These are phyloP conservation scores for Podospora fimiseda DNA, from an alignment of 495 filamentous ascomycete species.

Conservation along the genomic window DNA sequence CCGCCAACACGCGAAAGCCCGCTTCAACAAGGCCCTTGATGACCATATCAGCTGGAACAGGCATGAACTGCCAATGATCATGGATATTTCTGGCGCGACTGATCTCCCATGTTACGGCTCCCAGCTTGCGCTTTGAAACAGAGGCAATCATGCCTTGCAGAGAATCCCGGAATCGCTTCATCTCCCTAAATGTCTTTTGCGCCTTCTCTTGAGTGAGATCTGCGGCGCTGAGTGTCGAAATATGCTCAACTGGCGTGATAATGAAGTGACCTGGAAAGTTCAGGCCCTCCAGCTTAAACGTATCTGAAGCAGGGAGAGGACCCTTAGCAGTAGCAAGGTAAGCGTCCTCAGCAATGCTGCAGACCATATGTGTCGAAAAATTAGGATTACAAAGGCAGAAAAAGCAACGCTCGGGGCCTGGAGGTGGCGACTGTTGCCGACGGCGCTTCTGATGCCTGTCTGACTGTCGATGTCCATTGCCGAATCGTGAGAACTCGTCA, in stretches of 20 bases:
- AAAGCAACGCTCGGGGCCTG: slow-evolving; percentile 76
- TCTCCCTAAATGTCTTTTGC: slow-evolving; percentile 60
- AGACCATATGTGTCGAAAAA: slow-evolving; percentile 79
- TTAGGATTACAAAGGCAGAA: slow-evolving; percentile 87
- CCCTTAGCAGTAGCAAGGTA: slow-evolving; percentile 93
- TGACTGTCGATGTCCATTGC: slow-evolving; percentile 52
- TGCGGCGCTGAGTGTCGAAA: slow-evolving; percentile 41
- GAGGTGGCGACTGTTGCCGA: slow-evolving; percentile 45
- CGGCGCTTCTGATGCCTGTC: slow-evolving; percentile 47
- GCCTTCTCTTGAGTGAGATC: slow-evolving; percentile 52
- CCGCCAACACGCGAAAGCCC: slow-evolving; percentile 76
- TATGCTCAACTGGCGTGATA: slow-evolving; percentile 79
- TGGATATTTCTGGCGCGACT: slow-evolving; percentile 72
- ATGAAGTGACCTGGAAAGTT: slow-evolving; percentile 81
- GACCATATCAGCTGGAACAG: slow-evolving; percentile 60
- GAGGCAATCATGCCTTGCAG: slow-evolving; percentile 63
- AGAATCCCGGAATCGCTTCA: slow-evolving; percentile 66
- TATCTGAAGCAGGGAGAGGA: slow-evolving; percentile 62
- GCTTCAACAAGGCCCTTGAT: slow-evolving; percentile 66
- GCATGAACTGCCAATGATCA: slow-evolving; percentile 90
- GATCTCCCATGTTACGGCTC: slow-evolving; percentile 87
- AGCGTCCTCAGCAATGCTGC: slow-evolving; percentile 72
- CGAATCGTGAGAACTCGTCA: slow-evolving; percentile 59
- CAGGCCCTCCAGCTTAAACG: slow-evolving; percentile 53
- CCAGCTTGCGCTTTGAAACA: slow-evolving; percentile 52